phyloP scores from a whole-genome alignment of 306 rosid genomes.

The Dalbergia cultrata region DNA sequence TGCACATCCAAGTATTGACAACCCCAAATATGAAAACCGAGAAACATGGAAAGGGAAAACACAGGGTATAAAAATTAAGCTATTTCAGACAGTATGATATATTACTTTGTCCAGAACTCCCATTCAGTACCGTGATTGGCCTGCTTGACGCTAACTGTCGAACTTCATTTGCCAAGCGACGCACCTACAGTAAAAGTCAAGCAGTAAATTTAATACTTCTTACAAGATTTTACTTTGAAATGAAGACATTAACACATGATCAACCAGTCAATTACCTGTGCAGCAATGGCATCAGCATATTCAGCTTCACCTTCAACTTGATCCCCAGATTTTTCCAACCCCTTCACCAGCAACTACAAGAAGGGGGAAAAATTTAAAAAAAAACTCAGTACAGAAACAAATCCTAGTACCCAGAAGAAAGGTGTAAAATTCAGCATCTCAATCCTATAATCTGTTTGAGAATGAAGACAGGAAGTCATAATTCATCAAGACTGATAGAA shows the following conservation, averaged over 20 bases:
- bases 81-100: slow-evolving; percentile 26
- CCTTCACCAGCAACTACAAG: slow-evolving; percentile 72
- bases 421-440: slow-evolving; percentile 3
- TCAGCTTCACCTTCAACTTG: slow-evolving; percentile 70
- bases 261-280: slow-evolving; percentile 65
- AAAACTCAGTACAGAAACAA: slow-evolving; percentile 8
- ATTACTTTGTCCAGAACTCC: slow-evolving; percentile 68
- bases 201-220: slow-evolving; percentile 8
- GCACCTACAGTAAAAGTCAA: slow-evolving; percentile 62
- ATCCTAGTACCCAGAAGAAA: neutral
- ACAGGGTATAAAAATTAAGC: slow-evolving; percentile 13
- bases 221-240: neutral
- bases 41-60: neutral
- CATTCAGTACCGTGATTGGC: slow-evolving; percentile 75
- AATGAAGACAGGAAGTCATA: neutral
- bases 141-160: slow-evolving; percentile 56
- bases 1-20: neutral
- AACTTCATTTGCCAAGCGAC: slow-evolving; percentile 77
- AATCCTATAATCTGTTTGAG: neutral
- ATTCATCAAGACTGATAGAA: neutral
- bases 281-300: slow-evolving; percentile 72
- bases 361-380: neutral
- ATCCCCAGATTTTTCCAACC: slow-evolving; percentile 72
- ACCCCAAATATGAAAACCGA: slow-evolving; percentile 1
- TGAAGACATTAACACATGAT: slow-evolving; percentile 3